Percentiles rank a stretch among this genome's conserved stretches.
phyloP scores from a whole-genome alignment of 768 basidiomycete species.

The Cyathus striatus region DNA sequence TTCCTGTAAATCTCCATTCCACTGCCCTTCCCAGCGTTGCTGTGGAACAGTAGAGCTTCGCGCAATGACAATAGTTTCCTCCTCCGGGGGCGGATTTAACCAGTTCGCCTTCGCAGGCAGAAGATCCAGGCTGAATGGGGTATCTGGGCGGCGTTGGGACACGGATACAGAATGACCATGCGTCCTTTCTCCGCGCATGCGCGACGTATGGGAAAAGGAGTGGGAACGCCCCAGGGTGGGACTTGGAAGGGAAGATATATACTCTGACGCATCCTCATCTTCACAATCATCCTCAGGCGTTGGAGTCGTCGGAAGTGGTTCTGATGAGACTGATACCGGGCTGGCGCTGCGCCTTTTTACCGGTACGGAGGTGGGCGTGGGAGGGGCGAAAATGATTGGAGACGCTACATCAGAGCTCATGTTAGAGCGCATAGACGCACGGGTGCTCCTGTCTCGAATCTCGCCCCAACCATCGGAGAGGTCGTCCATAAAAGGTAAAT shows the following conservation, averaged over 20 bases:
- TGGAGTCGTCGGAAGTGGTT: neutral
- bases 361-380: constrained; percentile 13
- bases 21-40: constrained; percentile 21
- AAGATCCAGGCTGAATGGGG: neutral
- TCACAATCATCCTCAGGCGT: constrained; percentile 9
- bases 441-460: constrained; percentile 4
- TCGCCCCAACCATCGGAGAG: constrained; percentile 15
- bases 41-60: neutral
- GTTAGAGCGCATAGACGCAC: constrained; percentile 5
- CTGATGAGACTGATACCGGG: neutral
- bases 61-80: constrained; percentile 3
- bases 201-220: constrained; percentile 7
- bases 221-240: constrained; percentile 16
- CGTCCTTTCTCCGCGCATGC: constrained; percentile 3
- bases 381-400: constrained; percentile 23
- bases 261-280: too few species aligned
- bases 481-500: constrained; percentile 14
- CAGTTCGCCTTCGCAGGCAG: constrained; percentile 9
- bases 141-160: neutral
- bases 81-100: constrained; percentile 3
- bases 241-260: constrained; percentile 9
- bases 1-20: constrained; percentile 18
- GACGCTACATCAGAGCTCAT: constrained; percentile 18
- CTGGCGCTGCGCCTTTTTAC: constrained; percentile 1
- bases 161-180: constrained; percentile 10